These are phyloP conservation scores for Aschersonia sp. DNA, from an alignment of 2,329 filamentous ascomycete species.

Conservation along the genomic window DNA sequence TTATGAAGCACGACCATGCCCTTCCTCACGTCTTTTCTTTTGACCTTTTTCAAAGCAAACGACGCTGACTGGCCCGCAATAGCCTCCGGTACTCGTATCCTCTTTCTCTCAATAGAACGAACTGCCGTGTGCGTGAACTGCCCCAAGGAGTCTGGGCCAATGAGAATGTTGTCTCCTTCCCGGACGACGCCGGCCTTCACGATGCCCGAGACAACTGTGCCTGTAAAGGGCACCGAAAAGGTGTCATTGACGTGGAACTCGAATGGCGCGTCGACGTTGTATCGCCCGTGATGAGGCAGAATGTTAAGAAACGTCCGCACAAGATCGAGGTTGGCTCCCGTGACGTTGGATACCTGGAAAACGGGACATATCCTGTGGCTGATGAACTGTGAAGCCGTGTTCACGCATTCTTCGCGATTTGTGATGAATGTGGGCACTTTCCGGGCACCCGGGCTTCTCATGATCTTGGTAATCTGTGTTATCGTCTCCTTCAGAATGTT, in stretches of 20 bases:
- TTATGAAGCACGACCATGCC: conserved; percentile 95
- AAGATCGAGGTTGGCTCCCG: conserved; percentile 76
- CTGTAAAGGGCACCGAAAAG: conserved; percentile 93
- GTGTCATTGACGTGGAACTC: conserved; percentile 96
- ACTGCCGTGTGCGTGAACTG: conserved; percentile 80
- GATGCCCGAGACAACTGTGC: conserved; percentile 89
- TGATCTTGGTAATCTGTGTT: conserved; percentile 76
- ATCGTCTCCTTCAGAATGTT: conserved; percentile 92
- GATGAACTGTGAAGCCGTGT: conserved; percentile 91
- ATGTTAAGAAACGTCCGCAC: conserved; percentile 92
- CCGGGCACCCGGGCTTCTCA: conserved; percentile 82
- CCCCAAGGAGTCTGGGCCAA: conserved; percentile 82
- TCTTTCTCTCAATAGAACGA: conserved; percentile 86
- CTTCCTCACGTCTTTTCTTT: conserved; percentile 86
- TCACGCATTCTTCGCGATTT: conserved; percentile 78
- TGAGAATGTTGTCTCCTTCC: conserved; percentile 73
- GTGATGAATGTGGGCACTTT: conserved; percentile 97
- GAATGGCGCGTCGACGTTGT: conserved; percentile 75
- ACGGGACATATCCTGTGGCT: conserved; percentile 91
- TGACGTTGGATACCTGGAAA: conserved; percentile 97
- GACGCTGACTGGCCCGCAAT: conserved; percentile 86
- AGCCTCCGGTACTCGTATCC: conserved; percentile 74
- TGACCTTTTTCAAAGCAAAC: conserved; percentile 76
- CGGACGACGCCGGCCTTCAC: conserved; percentile 81
- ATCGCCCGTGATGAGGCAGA: conserved; percentile 83